A percentile compares a stretch with the other conserved stretches of the same genome.
Evolutionary conservation across 2,329 filamentous ascomycete genomes (phyloP).

Genomic region (Colletotrichum gigasporum): DNA sequence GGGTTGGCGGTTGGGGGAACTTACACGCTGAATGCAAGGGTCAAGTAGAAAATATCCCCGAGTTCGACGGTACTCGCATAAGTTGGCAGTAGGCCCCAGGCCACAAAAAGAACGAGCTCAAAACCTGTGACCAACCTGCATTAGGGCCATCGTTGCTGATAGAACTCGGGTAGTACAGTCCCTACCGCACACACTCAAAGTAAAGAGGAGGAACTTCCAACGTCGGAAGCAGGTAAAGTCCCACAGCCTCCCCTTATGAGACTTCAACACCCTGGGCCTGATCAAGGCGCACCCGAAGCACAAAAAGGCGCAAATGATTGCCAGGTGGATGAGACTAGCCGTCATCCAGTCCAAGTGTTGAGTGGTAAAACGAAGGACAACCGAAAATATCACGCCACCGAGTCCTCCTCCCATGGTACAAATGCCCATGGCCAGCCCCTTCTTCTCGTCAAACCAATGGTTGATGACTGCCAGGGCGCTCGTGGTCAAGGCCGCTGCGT

Average conservation of each 20-base stretch:
- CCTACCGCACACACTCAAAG: slow-evolving; percentile 39
- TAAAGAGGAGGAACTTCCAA: slow-evolving; percentile 38
- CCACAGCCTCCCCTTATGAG: slow-evolving; percentile 11
- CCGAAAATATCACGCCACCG: slow-evolving; percentile 42
- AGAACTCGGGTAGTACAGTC: neutral
- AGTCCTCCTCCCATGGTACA: slow-evolving; percentile 39
- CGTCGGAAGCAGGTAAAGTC: slow-evolving; percentile 31
- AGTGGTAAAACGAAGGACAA: slow-evolving; percentile 39
- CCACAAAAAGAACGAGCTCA: slow-evolving; percentile 41
- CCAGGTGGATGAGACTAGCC: slow-evolving; percentile 36
- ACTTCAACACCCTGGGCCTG: slow-evolving; percentile 23
- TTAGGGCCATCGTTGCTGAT: neutral
- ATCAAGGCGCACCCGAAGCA: slow-evolving; percentile 35
- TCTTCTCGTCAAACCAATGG: slow-evolving; percentile 37
- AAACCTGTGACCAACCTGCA: slow-evolving; percentile 35
- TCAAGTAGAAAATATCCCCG: slow-evolving; percentile 39
- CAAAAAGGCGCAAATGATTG: slow-evolving; percentile 33
- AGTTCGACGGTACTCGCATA: slow-evolving; percentile 37
- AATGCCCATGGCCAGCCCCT: slow-evolving; percentile 36
- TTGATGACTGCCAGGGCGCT: slow-evolving; percentile 37
- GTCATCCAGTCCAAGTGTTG: slow-evolving; percentile 34
- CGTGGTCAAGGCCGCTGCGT: slow-evolving; percentile 37
- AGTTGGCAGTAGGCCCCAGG: slow-evolving; percentile 42
- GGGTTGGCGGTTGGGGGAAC: slow-evolving; percentile 17
- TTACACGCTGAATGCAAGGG: slow-evolving; percentile 43